phyloP scores from a whole-genome alignment of 139 green algal species.

The Picochlorum sp. region DNA sequence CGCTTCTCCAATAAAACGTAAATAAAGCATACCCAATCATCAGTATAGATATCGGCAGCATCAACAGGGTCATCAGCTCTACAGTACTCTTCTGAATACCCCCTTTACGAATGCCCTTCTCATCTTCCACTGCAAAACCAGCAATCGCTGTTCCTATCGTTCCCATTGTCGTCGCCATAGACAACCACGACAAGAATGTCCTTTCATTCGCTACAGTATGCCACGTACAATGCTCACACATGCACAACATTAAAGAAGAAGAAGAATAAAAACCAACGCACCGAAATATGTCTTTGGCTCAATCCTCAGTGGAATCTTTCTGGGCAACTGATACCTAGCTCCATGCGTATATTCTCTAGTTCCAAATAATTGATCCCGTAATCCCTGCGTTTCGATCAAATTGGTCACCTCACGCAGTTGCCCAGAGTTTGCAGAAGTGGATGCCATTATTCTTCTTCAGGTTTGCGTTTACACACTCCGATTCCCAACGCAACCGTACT shows the following conservation, averaged over 20 bases:
- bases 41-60: constrained; percentile 68
- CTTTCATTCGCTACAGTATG: constrained; percentile 67
- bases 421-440: too few species aligned
- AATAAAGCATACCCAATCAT: constrained; percentile 78
- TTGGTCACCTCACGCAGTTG: too few species aligned
- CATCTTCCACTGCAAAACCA: constrained; percentile 40
- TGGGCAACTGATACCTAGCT: constrained; percentile 56
- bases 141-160: constrained; percentile 69
- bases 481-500: too few species aligned
- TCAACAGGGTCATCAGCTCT: constrained; percentile 60
- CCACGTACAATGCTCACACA: neutral
- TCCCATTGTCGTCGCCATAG: constrained; percentile 79
- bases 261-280: constrained; percentile 15
- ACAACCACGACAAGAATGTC: constrained; percentile 77
- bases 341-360: constrained; percentile 32
- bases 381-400: neutral
- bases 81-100: constrained; percentile 55
- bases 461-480: too few species aligned
- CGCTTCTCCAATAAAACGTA: constrained; percentile 64
- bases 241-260: too few species aligned
- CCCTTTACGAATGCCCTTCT: constrained; percentile 4
- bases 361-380: constrained; percentile 23
- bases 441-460: too few species aligned
- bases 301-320: constrained; percentile 72
- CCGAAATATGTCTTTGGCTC: constrained; percentile 88